These are phyloP conservation scores for Prunus mira DNA, from an alignment of 306 rosid species.

Conservation along the genomic window DNA sequence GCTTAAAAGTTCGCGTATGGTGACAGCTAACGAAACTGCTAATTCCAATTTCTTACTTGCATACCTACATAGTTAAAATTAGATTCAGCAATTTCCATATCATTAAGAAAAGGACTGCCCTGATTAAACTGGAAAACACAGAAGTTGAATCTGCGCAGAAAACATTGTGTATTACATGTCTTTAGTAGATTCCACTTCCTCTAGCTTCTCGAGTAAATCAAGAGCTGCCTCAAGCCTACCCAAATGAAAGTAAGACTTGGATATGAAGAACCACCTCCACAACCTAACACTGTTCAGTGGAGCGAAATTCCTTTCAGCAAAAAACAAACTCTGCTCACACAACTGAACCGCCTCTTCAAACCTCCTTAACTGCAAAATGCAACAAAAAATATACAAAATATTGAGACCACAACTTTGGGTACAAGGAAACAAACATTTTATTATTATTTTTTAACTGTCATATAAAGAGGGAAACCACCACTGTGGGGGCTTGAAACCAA, in stretches of 20 bases:
- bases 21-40: slow-evolving; percentile 46
- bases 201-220: slow-evolving; percentile 60
- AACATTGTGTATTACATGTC: slow-evolving; percentile 49
- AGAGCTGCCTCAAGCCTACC: slow-evolving; percentile 89
- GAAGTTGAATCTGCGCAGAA: slow-evolving; percentile 4
- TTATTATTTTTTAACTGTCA: too few relatives aligned
- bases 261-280: slow-evolving; percentile 84
- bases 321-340: slow-evolving; percentile 64
- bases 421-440: not conserved
- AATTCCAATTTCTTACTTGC: slow-evolving; percentile 42
- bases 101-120: slow-evolving; percentile 17
- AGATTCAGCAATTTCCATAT: slow-evolving; percentile 28
- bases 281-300: slow-evolving; percentile 39
- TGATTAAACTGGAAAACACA: slow-evolving; percentile 21
- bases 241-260: slow-evolving; percentile 79
- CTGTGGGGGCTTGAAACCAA: not conserved
- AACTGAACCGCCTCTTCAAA: slow-evolving; percentile 73
- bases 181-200: slow-evolving; percentile 37
- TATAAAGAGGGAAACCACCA: not conserved
- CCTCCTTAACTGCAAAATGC: slow-evolving; percentile 58
- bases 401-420: slow-evolving; percentile 5
- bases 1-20: slow-evolving; percentile 55
- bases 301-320: slow-evolving; percentile 70
- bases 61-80: slow-evolving; percentile 40
- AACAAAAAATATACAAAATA: slow-evolving; percentile 19